phyloP scores from a whole-genome alignment of 352 stramenopile genomes.

The Phytophthora sp. region DNA sequence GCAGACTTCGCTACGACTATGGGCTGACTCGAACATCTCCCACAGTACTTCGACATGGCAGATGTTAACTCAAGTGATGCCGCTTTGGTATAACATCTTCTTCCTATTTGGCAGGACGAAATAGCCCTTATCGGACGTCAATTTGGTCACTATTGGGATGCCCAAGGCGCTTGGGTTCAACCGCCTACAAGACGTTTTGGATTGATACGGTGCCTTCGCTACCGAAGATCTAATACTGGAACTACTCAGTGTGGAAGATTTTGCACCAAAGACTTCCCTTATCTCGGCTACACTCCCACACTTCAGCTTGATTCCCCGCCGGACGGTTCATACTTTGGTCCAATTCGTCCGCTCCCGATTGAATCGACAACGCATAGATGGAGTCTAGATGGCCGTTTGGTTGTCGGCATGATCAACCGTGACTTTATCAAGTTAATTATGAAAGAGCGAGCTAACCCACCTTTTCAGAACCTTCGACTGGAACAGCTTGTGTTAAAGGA shows the following conservation, averaged over 20 bases:
- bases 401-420: slow-evolving; percentile 1
- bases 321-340: not conserved
- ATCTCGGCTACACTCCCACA: not conserved
- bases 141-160: too few species aligned
- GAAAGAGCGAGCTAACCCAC: too few species aligned
- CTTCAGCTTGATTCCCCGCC: not conserved
- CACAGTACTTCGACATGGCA: not conserved
- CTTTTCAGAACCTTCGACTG: too few species aligned
- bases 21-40: not conserved
- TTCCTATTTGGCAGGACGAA: slow-evolving; percentile 16
- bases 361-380: slow-evolving; percentile 12
- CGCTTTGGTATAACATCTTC: slow-evolving; percentile 12
- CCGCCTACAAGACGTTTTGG: slow-evolving; percentile 12
- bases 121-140: too few species aligned
- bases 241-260: not conserved
- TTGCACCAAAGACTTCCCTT: not conserved
- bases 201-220: not conserved
- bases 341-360: not conserved
- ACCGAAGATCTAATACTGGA: not conserved
- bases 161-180: too few species aligned
- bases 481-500: too few species aligned
- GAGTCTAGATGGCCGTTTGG: not conserved
- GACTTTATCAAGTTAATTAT: slow-evolving; percentile 13
- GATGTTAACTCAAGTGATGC: not conserved
- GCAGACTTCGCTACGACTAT: not conserved